Evolutionary conservation across 2,329 filamentous ascomycete genomes (phyloP).

Genomic region (Tothia fuscella): DNA sequence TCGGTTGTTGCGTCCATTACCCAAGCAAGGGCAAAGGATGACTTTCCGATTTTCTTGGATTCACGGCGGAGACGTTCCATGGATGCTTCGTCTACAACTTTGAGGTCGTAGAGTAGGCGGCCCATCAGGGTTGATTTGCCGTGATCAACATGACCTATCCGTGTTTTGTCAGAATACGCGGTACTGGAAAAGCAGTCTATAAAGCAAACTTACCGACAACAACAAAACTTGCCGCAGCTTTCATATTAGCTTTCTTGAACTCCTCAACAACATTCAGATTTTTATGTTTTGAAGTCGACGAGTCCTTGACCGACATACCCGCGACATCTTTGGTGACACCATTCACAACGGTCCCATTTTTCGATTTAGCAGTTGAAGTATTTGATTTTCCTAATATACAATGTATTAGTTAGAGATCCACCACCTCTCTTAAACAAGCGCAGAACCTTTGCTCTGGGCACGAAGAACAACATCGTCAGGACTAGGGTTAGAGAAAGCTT

Average conservation of each 20-base stretch:
- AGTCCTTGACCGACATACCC: constrained; percentile 34
- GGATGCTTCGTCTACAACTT: constrained; percentile 76
- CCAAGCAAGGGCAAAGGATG: constrained; percentile 94
- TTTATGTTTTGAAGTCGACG: constrained; percentile 43
- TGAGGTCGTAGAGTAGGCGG: constrained; percentile 76
- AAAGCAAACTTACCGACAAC: constrained; percentile 62
- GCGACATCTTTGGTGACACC: constrained; percentile 29
- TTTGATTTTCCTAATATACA: not conserved
- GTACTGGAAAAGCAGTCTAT: not conserved
- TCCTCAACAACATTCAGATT: constrained; percentile 77
- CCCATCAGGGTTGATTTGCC: constrained; percentile 98
- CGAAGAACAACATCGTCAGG: constrained; percentile 81
- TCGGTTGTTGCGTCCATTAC: constrained; percentile 87
- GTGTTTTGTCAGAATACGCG: not conserved
- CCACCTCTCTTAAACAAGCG: not conserved
- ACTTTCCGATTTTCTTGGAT: constrained; percentile 83
- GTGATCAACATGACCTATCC: constrained; percentile 80
- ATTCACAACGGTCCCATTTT: not conserved
- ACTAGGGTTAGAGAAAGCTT: constrained; percentile 71
- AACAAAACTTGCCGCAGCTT: constrained; percentile 79
- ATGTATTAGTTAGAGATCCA: not conserved
- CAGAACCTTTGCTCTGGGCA: constrained; percentile 50
- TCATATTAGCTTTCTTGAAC: constrained; percentile 61
- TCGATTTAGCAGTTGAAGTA: not conserved
- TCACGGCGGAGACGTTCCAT: constrained; percentile 81